These are phyloP conservation scores for Agrostemma githago DNA, from an alignment of 148 eudicot species.

Conservation along the genomic window DNA sequence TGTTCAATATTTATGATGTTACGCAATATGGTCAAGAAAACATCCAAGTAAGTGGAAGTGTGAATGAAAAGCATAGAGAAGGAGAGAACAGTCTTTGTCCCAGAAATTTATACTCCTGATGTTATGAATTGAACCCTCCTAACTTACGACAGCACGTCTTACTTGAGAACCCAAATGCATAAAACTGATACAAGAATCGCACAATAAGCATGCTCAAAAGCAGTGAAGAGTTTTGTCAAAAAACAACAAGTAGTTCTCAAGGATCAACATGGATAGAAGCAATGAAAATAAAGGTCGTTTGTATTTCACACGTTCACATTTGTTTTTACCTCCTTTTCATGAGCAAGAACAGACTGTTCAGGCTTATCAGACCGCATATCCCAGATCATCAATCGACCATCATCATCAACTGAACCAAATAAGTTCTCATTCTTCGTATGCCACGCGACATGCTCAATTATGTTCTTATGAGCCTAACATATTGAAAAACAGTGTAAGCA, in stretches of 20 bases:
- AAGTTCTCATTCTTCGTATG: slow-evolving; percentile 68
- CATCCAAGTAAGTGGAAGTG: not conserved
- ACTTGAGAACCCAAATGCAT: not conserved
- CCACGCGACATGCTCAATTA: slow-evolving; percentile 92
- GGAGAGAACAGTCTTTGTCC: not conserved
- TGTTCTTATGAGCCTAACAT: slow-evolving; percentile 66
- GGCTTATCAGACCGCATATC: slow-evolving; percentile 79
- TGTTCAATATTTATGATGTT: too few relatives aligned
- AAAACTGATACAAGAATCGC: not conserved
- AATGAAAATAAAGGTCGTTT: not conserved
- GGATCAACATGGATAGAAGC: not conserved
- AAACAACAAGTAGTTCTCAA: not conserved
- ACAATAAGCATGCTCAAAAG: not conserved
- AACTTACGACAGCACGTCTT: not conserved
- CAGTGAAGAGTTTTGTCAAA: not conserved
- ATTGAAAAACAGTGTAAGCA: not conserved
- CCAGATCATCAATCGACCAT: slow-evolving; percentile 79
- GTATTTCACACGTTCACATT: not conserved
- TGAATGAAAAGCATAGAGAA: not conserved
- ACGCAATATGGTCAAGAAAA: too few relatives aligned
- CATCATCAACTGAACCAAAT: slow-evolving; percentile 94
- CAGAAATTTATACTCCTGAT: not conserved
- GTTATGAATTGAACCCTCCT: not conserved
- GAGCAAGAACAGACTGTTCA: slow-evolving; percentile 66
- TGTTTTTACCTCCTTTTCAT: slow-evolving; percentile 74